Evolutionary conservation across 495 filamentous ascomycete genomes (phyloP).

Genomic region (Paragyromitra xinjiangensis): DNA sequence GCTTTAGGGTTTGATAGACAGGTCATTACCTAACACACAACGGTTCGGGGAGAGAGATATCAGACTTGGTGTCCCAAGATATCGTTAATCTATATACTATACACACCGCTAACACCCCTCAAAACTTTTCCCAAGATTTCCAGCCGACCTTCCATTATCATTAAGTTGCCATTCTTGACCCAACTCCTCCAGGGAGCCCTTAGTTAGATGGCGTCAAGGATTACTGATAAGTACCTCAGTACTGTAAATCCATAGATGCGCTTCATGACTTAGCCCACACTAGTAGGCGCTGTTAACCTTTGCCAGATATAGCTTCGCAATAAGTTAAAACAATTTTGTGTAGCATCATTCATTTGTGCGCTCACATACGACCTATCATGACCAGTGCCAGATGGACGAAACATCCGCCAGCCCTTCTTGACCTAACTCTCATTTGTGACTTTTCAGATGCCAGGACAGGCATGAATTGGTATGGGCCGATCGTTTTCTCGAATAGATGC

Average conservation of each 20-base stretch:
- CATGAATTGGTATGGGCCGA: not conserved
- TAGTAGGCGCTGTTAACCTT: not conserved
- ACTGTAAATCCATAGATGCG: not conserved
- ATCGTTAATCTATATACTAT: constrained; percentile 13
- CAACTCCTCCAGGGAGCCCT: not conserved
- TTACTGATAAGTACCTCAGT: constrained; percentile 43
- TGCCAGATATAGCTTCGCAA: not conserved
- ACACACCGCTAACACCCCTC: constrained; percentile 19
- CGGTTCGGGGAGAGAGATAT: constrained; percentile 26
- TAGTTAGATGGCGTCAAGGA: constrained; percentile 23
- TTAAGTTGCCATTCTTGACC: constrained; percentile 2
- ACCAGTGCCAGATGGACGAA: constrained; percentile 1
- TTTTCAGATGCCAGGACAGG: not conserved
- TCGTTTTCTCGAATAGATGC: not conserved
- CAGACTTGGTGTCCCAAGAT: not conserved
- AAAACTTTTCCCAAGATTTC: constrained; percentile 17
- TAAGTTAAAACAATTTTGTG: constrained; percentile 20
- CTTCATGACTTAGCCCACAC: not conserved
- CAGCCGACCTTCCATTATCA: constrained; percentile 24
- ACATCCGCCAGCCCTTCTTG: constrained; percentile 13
- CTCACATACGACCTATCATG: constrained; percentile 10
- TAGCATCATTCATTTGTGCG: not conserved
- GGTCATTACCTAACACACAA: constrained; percentile 39
- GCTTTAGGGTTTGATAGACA: constrained; percentile 1
- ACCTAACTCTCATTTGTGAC: not conserved